These are phyloP conservation scores for Hansenula lynferdii DNA, from an alignment of 1,139 yeast genomes.

Conservation along the genomic window DNA sequence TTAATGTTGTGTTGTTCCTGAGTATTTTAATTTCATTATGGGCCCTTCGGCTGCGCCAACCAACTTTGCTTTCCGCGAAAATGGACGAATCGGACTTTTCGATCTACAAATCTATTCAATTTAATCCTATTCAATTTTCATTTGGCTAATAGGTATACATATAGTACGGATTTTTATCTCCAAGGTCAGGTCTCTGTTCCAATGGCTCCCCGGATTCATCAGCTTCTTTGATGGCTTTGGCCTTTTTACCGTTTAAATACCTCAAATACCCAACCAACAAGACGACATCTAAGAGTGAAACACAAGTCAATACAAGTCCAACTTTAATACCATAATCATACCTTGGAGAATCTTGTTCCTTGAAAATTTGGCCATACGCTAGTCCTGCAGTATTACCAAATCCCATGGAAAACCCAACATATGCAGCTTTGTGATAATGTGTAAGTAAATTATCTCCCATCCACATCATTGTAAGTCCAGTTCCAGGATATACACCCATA, in stretches of 20 bases:
- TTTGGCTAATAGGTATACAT: neutral
- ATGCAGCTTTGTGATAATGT: neutral
- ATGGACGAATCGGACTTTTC: neutral
- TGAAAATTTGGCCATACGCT: neutral
- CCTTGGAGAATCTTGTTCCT: neutral
- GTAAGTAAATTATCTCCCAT: neutral
- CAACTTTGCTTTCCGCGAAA: too few species aligned
- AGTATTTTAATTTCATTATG: too few species aligned
- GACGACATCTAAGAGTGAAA: neutral
- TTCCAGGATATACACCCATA: neutral
- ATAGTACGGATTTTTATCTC: neutral
- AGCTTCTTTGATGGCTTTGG: neutral
- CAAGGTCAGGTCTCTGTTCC: neutral
- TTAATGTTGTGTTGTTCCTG: neutral
- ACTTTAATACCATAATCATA: neutral
- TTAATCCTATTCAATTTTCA: too few species aligned
- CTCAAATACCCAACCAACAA: neutral
- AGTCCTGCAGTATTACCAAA: neutral
- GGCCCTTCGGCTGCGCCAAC: too few species aligned
- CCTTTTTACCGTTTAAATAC: neutral
- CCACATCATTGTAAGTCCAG: neutral
- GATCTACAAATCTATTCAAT: too few species aligned
- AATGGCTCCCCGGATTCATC: neutral
- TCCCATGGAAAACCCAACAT: neutral
- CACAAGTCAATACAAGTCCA: neutral